These are phyloP conservation scores for Debaryomyces maramus DNA, from an alignment of 805 yeast genomes.

Conservation along the genomic window DNA sequence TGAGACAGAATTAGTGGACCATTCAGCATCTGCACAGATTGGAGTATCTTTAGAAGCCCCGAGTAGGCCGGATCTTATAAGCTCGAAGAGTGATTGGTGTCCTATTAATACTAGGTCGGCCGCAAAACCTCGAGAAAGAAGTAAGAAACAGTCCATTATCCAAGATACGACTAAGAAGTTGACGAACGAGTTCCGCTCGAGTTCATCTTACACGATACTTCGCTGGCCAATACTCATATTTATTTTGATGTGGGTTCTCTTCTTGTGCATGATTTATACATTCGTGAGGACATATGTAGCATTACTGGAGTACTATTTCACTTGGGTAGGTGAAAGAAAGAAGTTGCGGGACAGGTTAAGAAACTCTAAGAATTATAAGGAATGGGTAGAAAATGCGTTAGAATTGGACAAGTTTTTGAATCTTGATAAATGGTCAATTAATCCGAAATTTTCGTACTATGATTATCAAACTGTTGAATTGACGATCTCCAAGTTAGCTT, in stretches of 20 bases:
- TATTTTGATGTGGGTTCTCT: constrained; percentile 52
- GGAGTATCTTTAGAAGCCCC: neutral
- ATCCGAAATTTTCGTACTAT: constrained; percentile 63
- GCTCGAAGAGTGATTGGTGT: constrained; percentile 31
- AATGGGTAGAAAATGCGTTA: constrained; percentile 63
- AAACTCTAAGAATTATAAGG: constrained; percentile 50
- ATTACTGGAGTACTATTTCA: constrained; percentile 55
- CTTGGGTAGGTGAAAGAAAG: constrained; percentile 62
- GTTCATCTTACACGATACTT: constrained; percentile 40
- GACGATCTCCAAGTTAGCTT: constrained; percentile 44
- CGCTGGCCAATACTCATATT: constrained; percentile 65
- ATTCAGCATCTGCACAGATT: constrained; percentile 1
- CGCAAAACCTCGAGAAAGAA: neutral
- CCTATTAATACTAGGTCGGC: constrained; percentile 8
- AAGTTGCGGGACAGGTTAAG: constrained; percentile 50
- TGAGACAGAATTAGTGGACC: constrained; percentile 3
- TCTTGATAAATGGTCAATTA: constrained; percentile 62
- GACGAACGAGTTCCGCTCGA: constrained; percentile 39
- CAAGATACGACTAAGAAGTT: constrained; percentile 11
- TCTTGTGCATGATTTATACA: constrained; percentile 52
- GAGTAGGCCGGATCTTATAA: constrained; percentile 17
- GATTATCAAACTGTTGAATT: constrained; percentile 61
- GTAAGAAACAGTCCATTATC: neutral
- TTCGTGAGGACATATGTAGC: constrained; percentile 60
- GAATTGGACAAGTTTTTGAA: constrained; percentile 57